These are phyloP conservation scores for Talaromyces albobiverticillius DNA, from an alignment of 2,329 filamentous ascomycete genomes.

Conservation along the genomic window DNA sequence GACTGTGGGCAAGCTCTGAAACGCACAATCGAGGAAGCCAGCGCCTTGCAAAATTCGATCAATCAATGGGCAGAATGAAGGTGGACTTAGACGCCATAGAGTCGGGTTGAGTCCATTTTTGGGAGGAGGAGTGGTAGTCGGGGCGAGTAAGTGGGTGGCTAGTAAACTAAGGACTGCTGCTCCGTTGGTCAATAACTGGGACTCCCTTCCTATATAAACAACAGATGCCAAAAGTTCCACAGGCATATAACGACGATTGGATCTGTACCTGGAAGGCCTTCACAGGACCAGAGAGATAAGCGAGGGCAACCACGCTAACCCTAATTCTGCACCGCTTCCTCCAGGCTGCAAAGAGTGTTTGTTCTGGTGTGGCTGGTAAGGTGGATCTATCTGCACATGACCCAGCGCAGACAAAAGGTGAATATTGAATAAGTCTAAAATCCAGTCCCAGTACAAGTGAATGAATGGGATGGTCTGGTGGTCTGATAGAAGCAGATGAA, in stretches of 20 bases:
- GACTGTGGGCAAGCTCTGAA: neutral
- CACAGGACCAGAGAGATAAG: neutral
- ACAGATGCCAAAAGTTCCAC: neutral
- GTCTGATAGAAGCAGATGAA: neutral
- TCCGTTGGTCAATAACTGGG: neutral
- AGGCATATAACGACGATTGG: neutral
- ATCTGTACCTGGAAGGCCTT: neutral
- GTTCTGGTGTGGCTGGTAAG: neutral
- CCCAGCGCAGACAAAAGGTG: neutral
- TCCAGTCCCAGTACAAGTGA: neutral
- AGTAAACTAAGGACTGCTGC: neutral
- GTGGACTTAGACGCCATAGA: neutral
- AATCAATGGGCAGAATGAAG: neutral
- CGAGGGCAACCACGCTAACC: neutral
- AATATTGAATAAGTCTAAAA: neutral
- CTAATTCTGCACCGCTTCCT: neutral
- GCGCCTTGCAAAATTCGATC: neutral
- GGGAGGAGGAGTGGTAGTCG: neutral
- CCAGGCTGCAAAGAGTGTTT: too few relatives aligned
- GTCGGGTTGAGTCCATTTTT: neutral
- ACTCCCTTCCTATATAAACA: neutral
- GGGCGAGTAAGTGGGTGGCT: neutral
- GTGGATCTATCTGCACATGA: too few relatives aligned
- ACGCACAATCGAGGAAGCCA: neutral
- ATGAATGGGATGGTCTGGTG: neutral